Conservation (phyloP, 176 grass and related monocot genomes). For the Phyllostachys edulis region DNA sequence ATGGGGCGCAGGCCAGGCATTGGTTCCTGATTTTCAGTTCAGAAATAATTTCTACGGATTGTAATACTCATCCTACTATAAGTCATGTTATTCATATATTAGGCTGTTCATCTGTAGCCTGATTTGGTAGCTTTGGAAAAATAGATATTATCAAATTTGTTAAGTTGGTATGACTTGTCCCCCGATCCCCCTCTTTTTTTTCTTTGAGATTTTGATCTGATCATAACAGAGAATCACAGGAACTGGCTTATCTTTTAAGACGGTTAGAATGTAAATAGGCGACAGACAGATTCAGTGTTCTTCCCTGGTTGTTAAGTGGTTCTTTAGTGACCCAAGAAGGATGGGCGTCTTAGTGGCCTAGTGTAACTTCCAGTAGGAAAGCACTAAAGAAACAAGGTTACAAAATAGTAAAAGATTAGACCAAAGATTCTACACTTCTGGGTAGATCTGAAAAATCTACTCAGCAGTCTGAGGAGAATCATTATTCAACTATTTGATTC, state of each 20-base stretch:
- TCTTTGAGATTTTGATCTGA: neutral
- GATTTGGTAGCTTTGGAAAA: neutral
- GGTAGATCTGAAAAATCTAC: neutral
- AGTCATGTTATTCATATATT: neutral
- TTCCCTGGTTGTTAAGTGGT: neutral
- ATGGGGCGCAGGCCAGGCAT: conserved; percentile 23
- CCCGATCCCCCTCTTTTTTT: neutral
- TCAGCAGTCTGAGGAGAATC: neutral
- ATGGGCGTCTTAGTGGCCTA: neutral
- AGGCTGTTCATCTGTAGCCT: conserved; percentile 17
- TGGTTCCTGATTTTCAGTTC: neutral
- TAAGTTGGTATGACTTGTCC: neutral
- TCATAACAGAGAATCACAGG: neutral
- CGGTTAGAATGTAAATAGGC: neutral
- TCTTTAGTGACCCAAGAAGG: neutral
- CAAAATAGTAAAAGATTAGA: neutral
- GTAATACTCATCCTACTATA: conserved; percentile 10
- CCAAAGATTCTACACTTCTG: conserved; percentile 1
- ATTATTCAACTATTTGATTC: neutral
- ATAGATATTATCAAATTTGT: neutral
- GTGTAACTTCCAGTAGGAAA: conserved; percentile 9
- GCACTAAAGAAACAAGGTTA: neutral
- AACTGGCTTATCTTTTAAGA: neutral
- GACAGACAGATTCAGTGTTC: neutral
- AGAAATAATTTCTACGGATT: conserved; percentile 44